Conservation (phyloP, 345 rosid species). For the Euphorbia tirucalli region DNA sequence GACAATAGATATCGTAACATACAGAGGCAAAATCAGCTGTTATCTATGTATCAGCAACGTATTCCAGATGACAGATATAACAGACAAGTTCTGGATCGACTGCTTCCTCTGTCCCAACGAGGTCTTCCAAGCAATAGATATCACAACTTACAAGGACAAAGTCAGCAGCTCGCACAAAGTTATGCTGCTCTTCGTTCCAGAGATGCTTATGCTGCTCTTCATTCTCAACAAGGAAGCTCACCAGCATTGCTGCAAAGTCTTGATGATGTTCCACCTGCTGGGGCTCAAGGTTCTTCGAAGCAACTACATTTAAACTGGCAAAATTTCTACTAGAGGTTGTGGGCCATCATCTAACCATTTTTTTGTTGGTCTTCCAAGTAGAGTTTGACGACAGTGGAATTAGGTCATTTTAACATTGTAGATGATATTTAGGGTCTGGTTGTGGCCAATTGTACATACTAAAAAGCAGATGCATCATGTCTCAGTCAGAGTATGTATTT, state of each 20-base stretch:
- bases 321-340: slow-evolving; percentile 12
- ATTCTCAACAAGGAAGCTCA: slow-evolving; percentile 20
- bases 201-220: neutral
- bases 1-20: neutral
- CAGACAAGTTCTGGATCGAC: neutral
- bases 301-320: slow-evolving; percentile 23
- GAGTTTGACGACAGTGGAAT: slow-evolving; percentile 16
- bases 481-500: slow-evolving; percentile 19
- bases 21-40: neutral
- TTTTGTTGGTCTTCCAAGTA: slow-evolving; percentile 3
- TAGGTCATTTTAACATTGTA: slow-evolving; percentile 18
- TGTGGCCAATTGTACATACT: slow-evolving; percentile 29
- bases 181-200: slow-evolving; percentile 25
- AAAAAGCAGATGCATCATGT: slow-evolving; percentile 15
- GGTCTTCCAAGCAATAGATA: neutral
- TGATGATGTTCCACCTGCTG: slow-evolving; percentile 13
- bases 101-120: neutral
- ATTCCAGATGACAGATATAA: neutral
- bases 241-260: slow-evolving; percentile 24
- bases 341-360: neutral
- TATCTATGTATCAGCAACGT: neutral
- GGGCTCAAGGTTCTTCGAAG: slow-evolving; percentile 19
- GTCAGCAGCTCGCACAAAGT: slow-evolving; percentile 27
- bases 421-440: slow-evolving; percentile 19
- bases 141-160: slow-evolving; percentile 3